Evolutionary conservation across 2,329 filamentous ascomycete genomes (phyloP).

Genomic region (Meredithiella fracta): DNA sequence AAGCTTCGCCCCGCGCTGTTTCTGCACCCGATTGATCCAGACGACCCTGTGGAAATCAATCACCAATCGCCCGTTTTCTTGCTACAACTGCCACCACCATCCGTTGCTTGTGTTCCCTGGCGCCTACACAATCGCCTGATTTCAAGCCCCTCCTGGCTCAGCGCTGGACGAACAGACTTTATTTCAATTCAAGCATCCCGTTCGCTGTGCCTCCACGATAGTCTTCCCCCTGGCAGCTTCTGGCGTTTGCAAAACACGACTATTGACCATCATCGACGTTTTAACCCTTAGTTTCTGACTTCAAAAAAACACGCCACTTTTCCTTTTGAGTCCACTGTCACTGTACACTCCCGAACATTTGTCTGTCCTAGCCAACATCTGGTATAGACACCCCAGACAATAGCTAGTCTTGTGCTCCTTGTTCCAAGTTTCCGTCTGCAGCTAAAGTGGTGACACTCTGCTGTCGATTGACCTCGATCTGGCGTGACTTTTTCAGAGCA

Average conservation of each 20-base stretch:
- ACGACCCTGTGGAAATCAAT: slow-evolving; percentile 1
- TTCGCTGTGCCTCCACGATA: background rate
- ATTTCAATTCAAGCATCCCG: background rate
- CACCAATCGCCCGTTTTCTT: background rate
- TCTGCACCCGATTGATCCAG: background rate
- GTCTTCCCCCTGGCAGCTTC: background rate
- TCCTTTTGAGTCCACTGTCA: background rate
- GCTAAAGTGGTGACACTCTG: slow-evolving; percentile 4
- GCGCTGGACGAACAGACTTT: background rate
- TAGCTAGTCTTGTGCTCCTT: background rate
- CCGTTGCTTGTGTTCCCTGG: background rate
- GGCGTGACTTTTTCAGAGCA: slow-evolving; percentile 1
- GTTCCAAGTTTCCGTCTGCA: background rate
- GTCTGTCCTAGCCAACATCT: background rate
- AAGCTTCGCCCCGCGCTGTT: background rate
- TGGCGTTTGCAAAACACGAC: too few species aligned
- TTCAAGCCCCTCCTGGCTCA: background rate
- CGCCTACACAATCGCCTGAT: background rate
- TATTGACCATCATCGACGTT: background rate
- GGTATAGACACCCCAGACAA: background rate
- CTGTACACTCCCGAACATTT: background rate
- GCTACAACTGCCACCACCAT: background rate
- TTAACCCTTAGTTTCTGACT: background rate
- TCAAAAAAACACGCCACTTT: background rate
- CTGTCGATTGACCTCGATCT: background rate